Evolutionary conservation across 768 basidiomycete species (phyloP).

Genomic region (Mycena galericulata): DNA sequence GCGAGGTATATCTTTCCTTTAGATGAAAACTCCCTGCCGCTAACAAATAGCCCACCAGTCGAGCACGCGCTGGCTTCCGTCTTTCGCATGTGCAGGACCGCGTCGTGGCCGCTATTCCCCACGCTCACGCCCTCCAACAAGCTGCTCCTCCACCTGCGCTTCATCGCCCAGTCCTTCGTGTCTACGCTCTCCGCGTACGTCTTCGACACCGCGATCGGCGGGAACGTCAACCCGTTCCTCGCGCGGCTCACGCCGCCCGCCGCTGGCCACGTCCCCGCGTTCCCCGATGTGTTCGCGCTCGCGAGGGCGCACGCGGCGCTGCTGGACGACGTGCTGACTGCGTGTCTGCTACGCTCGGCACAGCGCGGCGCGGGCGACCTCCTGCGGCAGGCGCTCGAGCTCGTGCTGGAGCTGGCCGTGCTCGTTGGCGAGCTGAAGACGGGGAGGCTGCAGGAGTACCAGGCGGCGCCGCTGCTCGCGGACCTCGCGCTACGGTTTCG

Average conservation of each 20-base stretch:
- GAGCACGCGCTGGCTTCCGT: conserved; percentile 74
- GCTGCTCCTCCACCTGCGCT: conserved; percentile 76
- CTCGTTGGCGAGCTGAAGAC: conserved; percentile 71
- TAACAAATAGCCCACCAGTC: conserved; percentile 54
- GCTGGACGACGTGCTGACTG: conserved; percentile 80
- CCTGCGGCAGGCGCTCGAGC: conserved; percentile 70
- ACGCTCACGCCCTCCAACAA: conserved; percentile 65
- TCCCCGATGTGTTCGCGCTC: conserved; percentile 82
- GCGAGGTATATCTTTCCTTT: conserved; percentile 65
- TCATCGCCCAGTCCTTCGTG: conserved; percentile 79
- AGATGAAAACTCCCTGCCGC: background rate
- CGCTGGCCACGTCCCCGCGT: conserved; percentile 39
- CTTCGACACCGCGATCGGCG: conserved; percentile 84
- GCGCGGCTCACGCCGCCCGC: conserved; percentile 45
- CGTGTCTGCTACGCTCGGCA: conserved; percentile 77
- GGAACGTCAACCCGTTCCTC: conserved; percentile 81
- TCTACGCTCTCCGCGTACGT: conserved; percentile 76
- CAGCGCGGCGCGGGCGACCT: conserved; percentile 76
- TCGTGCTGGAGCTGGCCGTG: conserved; percentile 75
- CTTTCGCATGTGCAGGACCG: conserved; percentile 69
- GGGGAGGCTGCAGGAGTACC: conserved; percentile 69
- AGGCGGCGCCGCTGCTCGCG: conserved; percentile 68
- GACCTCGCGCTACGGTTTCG: conserved; percentile 66
- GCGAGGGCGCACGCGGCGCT: conserved; percentile 74
- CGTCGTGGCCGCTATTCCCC: conserved; percentile 64